Evolutionary conservation across 2,329 filamentous ascomycete species (phyloP).

Genomic region (Plectosphaerella sp.): DNA sequence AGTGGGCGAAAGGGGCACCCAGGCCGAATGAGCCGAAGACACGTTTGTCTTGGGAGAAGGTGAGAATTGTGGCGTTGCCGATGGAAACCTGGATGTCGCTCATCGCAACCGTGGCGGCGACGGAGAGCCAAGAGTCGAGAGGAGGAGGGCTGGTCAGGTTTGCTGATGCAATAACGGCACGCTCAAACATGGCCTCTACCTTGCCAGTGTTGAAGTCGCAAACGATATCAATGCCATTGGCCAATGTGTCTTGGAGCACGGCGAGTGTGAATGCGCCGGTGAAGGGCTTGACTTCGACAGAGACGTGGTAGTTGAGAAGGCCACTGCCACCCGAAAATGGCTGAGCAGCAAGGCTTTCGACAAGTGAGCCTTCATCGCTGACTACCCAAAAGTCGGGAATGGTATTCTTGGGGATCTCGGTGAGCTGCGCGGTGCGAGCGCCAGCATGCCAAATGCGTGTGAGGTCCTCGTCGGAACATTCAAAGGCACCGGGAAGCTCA

Average conservation of each 20-base stretch:
- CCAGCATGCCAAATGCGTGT: constrained; percentile 23
- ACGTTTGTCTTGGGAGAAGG: constrained; percentile 18
- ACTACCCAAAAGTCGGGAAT: constrained; percentile 21
- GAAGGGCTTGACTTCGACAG: constrained; percentile 21
- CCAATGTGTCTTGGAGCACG: constrained; percentile 23
- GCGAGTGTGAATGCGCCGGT: constrained; percentile 22
- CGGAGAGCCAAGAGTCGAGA: constrained; percentile 6
- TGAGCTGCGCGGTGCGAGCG: constrained; percentile 24
- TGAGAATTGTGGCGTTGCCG: constrained; percentile 12
- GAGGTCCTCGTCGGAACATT: constrained; percentile 20
- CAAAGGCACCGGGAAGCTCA: constrained; percentile 20
- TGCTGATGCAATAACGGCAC: background rate
- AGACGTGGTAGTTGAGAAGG: constrained; percentile 16
- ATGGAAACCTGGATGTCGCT: constrained; percentile 15
- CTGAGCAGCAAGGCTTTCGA: constrained; percentile 21
- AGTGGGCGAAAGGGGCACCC: constrained; percentile 23
- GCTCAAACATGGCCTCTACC: constrained; percentile 7
- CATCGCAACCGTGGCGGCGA: constrained; percentile 12
- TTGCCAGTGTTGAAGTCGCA: constrained; percentile 14
- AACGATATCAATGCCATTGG: constrained; percentile 21
- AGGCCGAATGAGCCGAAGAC: constrained; percentile 25
- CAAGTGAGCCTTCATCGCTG: constrained; percentile 18
- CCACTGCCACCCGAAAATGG: constrained; percentile 6
- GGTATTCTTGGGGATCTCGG: constrained; percentile 19
- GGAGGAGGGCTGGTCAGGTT: constrained; percentile 1